Conservation (phyloP, 106 monocot species). For the Phalaenopsis equestris region DNA sequence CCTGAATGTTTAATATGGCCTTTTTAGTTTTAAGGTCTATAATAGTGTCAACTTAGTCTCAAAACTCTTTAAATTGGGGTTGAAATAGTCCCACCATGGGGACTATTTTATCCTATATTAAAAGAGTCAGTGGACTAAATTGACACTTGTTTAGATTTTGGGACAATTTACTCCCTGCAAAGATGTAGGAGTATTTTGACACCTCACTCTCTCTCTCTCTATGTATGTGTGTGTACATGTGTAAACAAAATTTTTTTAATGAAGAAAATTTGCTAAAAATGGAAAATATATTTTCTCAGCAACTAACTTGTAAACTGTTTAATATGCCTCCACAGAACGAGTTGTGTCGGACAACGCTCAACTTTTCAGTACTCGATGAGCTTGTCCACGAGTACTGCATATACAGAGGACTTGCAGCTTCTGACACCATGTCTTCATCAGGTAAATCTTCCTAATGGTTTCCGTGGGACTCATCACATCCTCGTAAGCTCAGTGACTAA, state of each 20-base stretch:
- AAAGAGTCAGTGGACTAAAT: too few species aligned
- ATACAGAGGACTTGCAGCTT: conserved; percentile 77
- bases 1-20: too few species aligned
- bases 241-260: background rate
- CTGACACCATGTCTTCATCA: conserved; percentile 31
- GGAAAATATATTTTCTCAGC: background rate
- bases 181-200: too few species aligned
- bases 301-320: background rate
- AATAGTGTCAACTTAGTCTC: too few species aligned
- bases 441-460: conserved; percentile 25
- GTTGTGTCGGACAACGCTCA: conserved; percentile 74
- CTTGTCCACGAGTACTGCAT: conserved; percentile 92
- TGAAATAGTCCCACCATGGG: too few species aligned
- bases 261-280: background rate
- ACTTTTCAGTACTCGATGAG: conserved; percentile 70
- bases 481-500: background rate
- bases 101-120: too few species aligned
- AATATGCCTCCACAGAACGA: conserved; percentile 66
- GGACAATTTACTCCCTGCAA: too few species aligned
- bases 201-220: too few species aligned
- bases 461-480: background rate
- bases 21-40: too few species aligned
- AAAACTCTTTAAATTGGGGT: too few species aligned
- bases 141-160: too few species aligned
- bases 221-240: too few species aligned